These are phyloP conservation scores for Microthlaspi erraticum DNA, from an alignment of 345 rosid genomes.

Conservation along the genomic window DNA sequence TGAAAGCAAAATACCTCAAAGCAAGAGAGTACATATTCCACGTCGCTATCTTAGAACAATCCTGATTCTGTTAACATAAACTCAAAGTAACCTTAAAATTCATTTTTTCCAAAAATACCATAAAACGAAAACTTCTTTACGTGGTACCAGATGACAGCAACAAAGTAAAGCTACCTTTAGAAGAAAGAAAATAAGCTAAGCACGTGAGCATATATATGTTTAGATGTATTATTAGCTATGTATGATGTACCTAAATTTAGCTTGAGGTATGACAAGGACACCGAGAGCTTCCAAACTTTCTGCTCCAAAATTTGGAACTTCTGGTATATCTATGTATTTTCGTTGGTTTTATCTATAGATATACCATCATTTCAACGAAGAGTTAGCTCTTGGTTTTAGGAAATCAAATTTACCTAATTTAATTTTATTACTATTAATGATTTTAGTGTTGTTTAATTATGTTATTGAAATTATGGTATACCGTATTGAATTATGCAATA, in stretches of 20 bases:
- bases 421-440: no score
- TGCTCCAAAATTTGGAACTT: conserved; percentile 56
- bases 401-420: no score
- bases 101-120: no score
- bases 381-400: no score
- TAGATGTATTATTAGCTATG: background rate
- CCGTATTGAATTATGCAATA: no score
- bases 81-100: conserved; percentile 3
- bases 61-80: conserved; percentile 68
- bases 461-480: no score
- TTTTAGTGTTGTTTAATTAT: no score
- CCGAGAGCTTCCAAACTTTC: conserved; percentile 74
- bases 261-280: conserved; percentile 61
- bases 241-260: conserved; percentile 71
- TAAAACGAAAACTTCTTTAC: no score
- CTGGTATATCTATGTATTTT: conserved; percentile 58
- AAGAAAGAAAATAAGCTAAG: background rate
- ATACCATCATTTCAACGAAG: no score
- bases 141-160: no score
- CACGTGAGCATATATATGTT: background rate
- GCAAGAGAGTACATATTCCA: conserved; percentile 69
- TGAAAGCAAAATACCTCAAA: conserved; percentile 56
- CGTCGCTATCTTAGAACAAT: conserved; percentile 69
- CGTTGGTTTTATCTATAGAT: no score
- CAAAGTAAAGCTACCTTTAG: no score